Evolutionary conservation across 192 early-diverging fungal species (phyloP), one percentile per base, ranked within the genome.

Genomic region (Tieghemiomyces parasiticus): DNA sequence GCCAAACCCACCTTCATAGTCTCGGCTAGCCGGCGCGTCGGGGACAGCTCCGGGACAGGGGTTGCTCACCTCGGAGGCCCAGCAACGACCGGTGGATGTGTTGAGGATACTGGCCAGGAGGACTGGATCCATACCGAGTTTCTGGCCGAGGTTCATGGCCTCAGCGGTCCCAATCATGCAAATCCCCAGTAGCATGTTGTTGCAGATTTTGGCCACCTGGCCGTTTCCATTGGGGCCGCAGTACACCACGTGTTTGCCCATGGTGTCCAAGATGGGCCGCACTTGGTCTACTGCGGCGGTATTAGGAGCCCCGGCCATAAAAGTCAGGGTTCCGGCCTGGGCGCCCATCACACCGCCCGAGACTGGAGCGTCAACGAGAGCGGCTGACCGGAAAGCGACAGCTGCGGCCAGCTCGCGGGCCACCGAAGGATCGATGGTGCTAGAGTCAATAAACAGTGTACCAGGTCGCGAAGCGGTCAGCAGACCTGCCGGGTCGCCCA

Each of bases 161-260:
- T 98, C 95, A 0, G 87, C 77, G 0, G 86, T 84, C 24, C 86
- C 95, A 34, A 95, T 78, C 95, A 98, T 98, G 24, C 84, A 83
- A 62, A 93, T 89, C 12, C 89, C 95, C 28, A 97, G 74, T 32
- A 98, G 67, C 84, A 95, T 89, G 68, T 98, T 98, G 77, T 98
- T 98, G 76, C 89, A 91, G 49, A 98, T 92, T 68, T 98, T 98
- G 53, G 91, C 92, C 0, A 88, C 85, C 63, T 92, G 91, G 2
- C 93, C 93, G 14, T 81, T 84, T 2, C 93, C 93, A 67, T 81
- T 73, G 0, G 62, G 61, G 14, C 95, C 93, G 68, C 91, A 95
- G 65, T 87, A 74, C 20, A 90, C 79, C 58, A 95, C 85, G 58
- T 91, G 92, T 66, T 88, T 87, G 35, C 91, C 93, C 94, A 95